Base-by-base conservation (phyloP, 2,329 filamentous ascomycete species). In the Myriosclerotinia curreyana region DNA sequence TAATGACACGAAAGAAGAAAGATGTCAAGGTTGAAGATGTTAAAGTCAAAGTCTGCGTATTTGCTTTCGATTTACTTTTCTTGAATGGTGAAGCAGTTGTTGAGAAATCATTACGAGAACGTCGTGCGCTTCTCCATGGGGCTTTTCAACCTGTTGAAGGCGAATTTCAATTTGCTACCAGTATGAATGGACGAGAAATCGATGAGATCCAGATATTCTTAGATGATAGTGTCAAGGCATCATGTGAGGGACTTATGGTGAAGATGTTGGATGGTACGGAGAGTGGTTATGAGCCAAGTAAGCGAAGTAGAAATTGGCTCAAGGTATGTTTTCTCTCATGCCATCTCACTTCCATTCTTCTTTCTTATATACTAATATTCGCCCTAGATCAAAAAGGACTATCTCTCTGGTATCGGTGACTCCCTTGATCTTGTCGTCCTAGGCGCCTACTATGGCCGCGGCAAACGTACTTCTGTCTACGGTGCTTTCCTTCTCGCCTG, bases 1-100 rank as follows among this genome's bases (percentile, higher is more conserved):
- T 99, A 52, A 98, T 98, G 95, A 98, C 95, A 17, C 85, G 95
- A 62, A 99, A 99, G 80, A 89, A 91, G 76, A 99, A 98, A 79
- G 94, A 98, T 71, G 95, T 98, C 73, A 96, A 96, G 76, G 82
- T 91, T 9, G 93, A 96, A 74, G 94, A 98, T 71, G 90, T 98
- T 67, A 97, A 96, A 75, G 89, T 98, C 78, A 95, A 96, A 75
- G 94, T 98, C 52, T 98, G 93, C 76, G 92, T 98, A 12, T 98
- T 96, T 76, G 95, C 94, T 3, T 98, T 98, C 75, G 95, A 98
- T 74, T 79, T 99, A 63, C 82, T 99, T 12, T 99, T 95, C 76
- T 82, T 97, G 65, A 96, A 99, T 71, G 95, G 93, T 64, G 88
- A 95, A 76, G 86, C 94, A 3, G 83, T 96, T 5, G 95, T 98